Evolutionary conservation across 257 asterid species (phyloP).

Genomic region (Capsicum rhomboideum): DNA sequence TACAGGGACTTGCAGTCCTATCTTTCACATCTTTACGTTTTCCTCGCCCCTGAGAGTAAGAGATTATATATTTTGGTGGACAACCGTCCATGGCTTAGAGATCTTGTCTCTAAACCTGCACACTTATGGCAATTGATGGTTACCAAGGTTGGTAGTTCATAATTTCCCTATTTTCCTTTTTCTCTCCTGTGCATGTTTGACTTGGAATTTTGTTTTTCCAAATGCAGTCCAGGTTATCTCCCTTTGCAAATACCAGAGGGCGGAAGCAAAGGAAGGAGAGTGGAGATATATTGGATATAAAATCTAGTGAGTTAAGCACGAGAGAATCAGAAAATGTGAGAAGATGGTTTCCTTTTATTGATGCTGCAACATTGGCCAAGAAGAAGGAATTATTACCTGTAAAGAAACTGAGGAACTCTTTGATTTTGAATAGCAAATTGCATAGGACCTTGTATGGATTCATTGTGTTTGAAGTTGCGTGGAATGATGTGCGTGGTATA

Average conservation of each 20-base stretch:
- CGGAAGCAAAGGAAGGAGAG: constrained; percentile 42
- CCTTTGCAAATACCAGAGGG: constrained; percentile 79
- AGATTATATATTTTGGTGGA: constrained; percentile 79
- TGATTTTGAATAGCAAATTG: constrained; percentile 70
- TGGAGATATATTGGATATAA: constrained; percentile 24
- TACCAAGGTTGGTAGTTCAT: constrained; percentile 60
- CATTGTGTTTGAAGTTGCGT: constrained; percentile 83
- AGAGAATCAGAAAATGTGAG: constrained; percentile 32
- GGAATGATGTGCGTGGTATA: constrained; percentile 86
- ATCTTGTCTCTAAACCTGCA: constrained; percentile 65
- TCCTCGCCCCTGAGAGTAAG: constrained; percentile 72
- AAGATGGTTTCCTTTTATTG: constrained; percentile 66
- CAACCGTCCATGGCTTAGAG: constrained; percentile 89
- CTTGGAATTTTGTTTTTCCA: neutral
- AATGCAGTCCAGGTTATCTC: constrained; percentile 84
- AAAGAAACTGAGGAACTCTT: constrained; percentile 64
- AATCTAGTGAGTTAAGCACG: constrained; percentile 25
- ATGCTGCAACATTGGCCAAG: constrained; percentile 63
- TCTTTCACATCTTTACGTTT: constrained; percentile 83
- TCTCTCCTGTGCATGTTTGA: neutral
- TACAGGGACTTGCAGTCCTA: constrained; percentile 91
- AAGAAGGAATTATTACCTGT: constrained; percentile 90
- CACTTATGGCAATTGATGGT: constrained; percentile 98
- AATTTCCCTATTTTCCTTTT: neutral
- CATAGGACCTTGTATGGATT: constrained; percentile 88